phyloP scores from a whole-genome alignment of 202 grass and related monocot species.

The Digitaria exilis region DNA sequence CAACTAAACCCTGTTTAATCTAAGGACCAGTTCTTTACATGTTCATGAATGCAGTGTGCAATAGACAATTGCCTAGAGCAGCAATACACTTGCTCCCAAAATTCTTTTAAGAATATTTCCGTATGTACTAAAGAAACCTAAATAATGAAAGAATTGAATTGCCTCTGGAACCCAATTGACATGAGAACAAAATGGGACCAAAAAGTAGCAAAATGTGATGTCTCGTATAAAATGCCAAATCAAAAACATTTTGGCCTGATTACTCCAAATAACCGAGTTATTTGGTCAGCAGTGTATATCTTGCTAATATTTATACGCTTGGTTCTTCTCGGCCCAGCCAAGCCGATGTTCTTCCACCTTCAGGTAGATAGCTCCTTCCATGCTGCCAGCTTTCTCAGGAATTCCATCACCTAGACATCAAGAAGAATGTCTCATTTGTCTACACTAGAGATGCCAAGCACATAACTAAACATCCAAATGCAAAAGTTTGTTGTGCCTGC shows the following conservation, averaged over 20 bases:
- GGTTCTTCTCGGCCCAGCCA: too few relatives aligned
- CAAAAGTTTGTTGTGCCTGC: background rate
- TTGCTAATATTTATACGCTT: slow-evolving; percentile 69
- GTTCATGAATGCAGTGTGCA: background rate
- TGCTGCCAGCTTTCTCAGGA: slow-evolving; percentile 65
- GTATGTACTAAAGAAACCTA: slow-evolving; percentile 42
- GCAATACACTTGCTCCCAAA: slow-evolving; percentile 19
- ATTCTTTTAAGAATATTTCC: background rate
- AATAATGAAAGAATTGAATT: slow-evolving; percentile 57
- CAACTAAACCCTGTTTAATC: background rate
- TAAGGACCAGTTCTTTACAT: slow-evolving; percentile 25
- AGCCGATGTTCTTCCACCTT: too few relatives aligned
- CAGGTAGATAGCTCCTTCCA: slow-evolving; percentile 68
- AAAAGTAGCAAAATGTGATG: slow-evolving; percentile 11
- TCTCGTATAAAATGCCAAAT: slow-evolving; percentile 55
- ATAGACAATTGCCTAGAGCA: slow-evolving; percentile 29
- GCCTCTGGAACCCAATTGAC: slow-evolving; percentile 26
- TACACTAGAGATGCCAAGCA: background rate
- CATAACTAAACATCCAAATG: background rate
- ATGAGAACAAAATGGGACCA: background rate
- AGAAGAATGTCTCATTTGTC: background rate
- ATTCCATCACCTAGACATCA: slow-evolving; percentile 78
- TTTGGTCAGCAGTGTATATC: slow-evolving; percentile 63
- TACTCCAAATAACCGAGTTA: slow-evolving; percentile 54
- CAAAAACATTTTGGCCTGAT: slow-evolving; percentile 57